Evolutionary conservation across 805 yeast species (phyloP).

Genomic region (Sugiyamaella valdiviana): DNA sequence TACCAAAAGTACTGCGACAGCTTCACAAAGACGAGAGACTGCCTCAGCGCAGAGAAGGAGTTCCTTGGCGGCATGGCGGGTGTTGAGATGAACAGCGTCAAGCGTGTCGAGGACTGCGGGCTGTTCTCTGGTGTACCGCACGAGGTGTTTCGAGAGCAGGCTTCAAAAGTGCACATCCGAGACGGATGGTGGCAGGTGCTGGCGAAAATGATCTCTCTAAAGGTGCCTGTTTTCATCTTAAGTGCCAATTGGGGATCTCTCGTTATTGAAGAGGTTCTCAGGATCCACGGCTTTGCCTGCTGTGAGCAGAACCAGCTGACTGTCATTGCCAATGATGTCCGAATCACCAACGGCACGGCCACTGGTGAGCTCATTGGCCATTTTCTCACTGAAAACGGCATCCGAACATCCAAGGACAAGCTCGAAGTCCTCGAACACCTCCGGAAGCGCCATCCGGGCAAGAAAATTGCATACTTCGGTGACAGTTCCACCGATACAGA

Average conservation of each 20-base stretch:
- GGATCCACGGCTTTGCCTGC: slow-evolving; percentile 20
- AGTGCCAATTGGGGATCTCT: slow-evolving; percentile 60
- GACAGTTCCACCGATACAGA: slow-evolving; percentile 58
- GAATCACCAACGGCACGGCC: slow-evolving; percentile 25
- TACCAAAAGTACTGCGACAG: slow-evolving; percentile 31
- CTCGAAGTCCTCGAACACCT: slow-evolving; percentile 22
- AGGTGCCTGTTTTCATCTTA: slow-evolving; percentile 39
- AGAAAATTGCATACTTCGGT: slow-evolving; percentile 44
- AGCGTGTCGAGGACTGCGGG: slow-evolving; percentile 34
- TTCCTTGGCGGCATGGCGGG: slow-evolving; percentile 42
- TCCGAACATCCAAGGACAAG: slow-evolving; percentile 55
- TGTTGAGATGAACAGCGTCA: slow-evolving; percentile 47
- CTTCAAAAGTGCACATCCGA: slow-evolving; percentile 34
- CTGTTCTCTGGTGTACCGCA: slow-evolving; percentile 40
- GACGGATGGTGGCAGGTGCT: slow-evolving; percentile 38
- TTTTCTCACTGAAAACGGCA: slow-evolving; percentile 15
- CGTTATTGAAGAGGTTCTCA: slow-evolving; percentile 37
- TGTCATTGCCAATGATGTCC: slow-evolving; percentile 49
- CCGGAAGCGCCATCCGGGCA: background rate
- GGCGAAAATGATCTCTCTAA: slow-evolving; percentile 14
- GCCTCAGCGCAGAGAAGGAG: slow-evolving; percentile 37
- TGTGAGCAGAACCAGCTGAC: slow-evolving; percentile 19
- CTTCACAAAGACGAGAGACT: slow-evolving; percentile 29
- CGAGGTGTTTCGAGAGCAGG: slow-evolving; percentile 33
- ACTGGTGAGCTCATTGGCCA: slow-evolving; percentile 26